Base-by-base conservation (phyloP, 768 basidiomycete genomes). In the Kwoniella shandongensis region DNA sequence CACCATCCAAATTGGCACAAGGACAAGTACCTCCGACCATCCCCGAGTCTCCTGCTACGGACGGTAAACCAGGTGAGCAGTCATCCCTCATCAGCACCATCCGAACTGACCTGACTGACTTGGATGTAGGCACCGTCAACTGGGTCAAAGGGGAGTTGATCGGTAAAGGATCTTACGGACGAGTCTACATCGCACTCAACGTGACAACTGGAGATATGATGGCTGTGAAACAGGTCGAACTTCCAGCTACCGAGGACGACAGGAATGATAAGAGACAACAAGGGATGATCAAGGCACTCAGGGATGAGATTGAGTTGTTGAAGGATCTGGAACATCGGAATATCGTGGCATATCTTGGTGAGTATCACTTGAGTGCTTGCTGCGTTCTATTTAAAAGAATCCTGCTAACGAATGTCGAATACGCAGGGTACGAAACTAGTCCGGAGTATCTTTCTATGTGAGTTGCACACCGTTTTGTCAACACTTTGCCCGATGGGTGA, bases 121-220 rank as follows among this genome's bases (percentile, higher is more conserved):
- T 65, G 54, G 27, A 42, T 70, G 15, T 69, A 88, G 89, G 85
- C 23, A 92, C 92, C 40, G 92, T 97, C 81, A 94, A 93, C 74
- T 98, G 96, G 96, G 89, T 97, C 36, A 88, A 94, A 67, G 96
- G 96, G 50, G 92, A 97, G 77, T 82, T 98, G 35, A 97, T 99
- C 61, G 96, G 96, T 29, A 91, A 89, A 72, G 96, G 96, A 23
- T 93, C 92, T 12, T 99, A 93, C 69, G 96, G 96, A 12, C 85
- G 89, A 40, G 96, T 99, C 26, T 99, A 97, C 71, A 84, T 98
- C 52, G 96, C 91, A 17, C 80, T 98, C 57, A 98, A 98, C 74
- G 91, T 89, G 29, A 92, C 90, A 2, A 94, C 92, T 0, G 92
- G 92, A 55, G 93, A 98, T 78, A 94, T 97, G 90, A 92, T 98